These are phyloP conservation scores for Barnettozyma populi DNA, from an alignment of 805 yeast species.

Conservation along the genomic window DNA sequence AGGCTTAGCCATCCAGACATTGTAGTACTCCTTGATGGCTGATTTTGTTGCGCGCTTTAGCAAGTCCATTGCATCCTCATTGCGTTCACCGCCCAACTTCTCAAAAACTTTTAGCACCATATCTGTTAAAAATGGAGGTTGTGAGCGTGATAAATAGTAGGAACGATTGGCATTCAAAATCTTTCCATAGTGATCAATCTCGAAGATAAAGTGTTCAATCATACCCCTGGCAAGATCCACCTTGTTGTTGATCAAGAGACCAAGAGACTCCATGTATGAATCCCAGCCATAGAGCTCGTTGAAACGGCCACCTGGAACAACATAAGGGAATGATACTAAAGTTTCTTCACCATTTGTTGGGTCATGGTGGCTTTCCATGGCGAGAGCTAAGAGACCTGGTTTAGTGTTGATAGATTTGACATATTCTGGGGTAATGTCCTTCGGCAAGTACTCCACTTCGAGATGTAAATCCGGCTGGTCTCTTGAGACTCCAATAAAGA, in stretches of 20 bases:
- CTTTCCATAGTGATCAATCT: conserved; percentile 86
- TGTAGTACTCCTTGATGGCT: conserved; percentile 80
- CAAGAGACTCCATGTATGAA: conserved; percentile 86
- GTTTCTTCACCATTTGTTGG: conserved; percentile 45
- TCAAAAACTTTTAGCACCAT: conserved; percentile 72
- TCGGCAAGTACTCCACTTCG: conserved; percentile 75
- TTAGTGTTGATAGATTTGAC: conserved; percentile 69
- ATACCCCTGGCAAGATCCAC: conserved; percentile 77
- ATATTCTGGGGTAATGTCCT: conserved; percentile 67
- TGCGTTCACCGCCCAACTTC: conserved; percentile 44
- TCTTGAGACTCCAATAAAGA: conserved; percentile 49
- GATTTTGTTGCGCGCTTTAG: conserved; percentile 61
- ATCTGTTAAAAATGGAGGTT: conserved; percentile 95
- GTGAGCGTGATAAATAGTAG: conserved; percentile 86
- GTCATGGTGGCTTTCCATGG: conserved; percentile 50
- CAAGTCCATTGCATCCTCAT: conserved; percentile 51
- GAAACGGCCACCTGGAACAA: conserved; percentile 96
- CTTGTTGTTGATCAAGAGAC: conserved; percentile 62
- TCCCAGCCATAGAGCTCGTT: conserved; percentile 99
- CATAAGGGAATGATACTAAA: conserved; percentile 71
- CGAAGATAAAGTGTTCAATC: conserved; percentile 89
- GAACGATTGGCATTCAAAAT: conserved; percentile 91
- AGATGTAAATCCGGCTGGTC: conserved; percentile 51
- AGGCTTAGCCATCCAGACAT: conserved; percentile 75
- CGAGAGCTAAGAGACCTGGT: conserved; percentile 85